Evolutionary conservation across 1,284 basidiomycete genomes (phyloP), one percentile per base, ranked within the genome.

Genomic region (Austropuccinia psidii): DNA sequence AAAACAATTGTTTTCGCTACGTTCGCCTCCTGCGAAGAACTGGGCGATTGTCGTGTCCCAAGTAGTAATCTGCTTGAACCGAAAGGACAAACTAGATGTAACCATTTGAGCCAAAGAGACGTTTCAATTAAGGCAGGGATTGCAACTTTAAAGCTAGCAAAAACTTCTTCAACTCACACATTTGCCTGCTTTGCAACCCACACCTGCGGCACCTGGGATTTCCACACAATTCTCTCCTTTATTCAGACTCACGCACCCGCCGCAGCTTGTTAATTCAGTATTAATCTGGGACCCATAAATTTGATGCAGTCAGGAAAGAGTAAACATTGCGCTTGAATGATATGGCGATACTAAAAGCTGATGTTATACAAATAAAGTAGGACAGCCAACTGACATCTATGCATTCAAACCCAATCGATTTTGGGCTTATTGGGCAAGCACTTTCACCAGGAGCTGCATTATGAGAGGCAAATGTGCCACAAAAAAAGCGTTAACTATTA

Each of bases 351-450:
- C n/a, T n/a, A n/a, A n/a, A n/a, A n/a, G n/a, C n/a, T n/a, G n/a
- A n/a, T n/a, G n/a, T n/a, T n/a, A n/a, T n/a, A n/a, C n/a, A n/a
- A n/a, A n/a, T n/a, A n/a, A n/a, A n/a, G n/a, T 17, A 55, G 27
- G 19, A 19, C 29, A 8, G 54, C 6, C 29, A 1, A 52, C 58
- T 64, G 17, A 73, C 70, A 41, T 73, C 70, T 19, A 73, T 64
- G 57, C 70, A 73, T 64, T 73, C 70, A 45, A 54, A 37, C 8
- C 70, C 70, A 19, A 27, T 45, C 15, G 70, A 73, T 64, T 61
- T 35, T 19, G 49, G 49, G n/a, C 55, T 50, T 21, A 73, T 73
- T 11, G 60, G 70, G 55, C 70, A 73, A 4, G 70, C 70, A 6
- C 33, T 64, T 47, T 73, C 70, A 15, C 57, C 58, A 11, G 27